phyloP scores from a whole-genome alignment of 2,329 filamentous ascomycete species.

The Herpotrichia juniperi region DNA sequence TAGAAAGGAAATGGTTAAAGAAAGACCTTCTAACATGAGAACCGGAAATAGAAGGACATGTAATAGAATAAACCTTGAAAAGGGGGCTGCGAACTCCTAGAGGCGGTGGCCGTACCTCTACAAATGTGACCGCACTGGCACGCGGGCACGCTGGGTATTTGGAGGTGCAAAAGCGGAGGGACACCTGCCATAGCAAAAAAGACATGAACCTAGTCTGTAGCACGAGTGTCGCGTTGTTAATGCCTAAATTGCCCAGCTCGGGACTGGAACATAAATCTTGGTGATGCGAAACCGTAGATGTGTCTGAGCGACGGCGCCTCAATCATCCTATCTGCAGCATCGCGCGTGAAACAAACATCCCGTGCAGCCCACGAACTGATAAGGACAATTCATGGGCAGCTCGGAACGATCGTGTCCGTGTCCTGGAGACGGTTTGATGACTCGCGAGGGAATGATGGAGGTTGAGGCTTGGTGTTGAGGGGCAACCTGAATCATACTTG shows the following conservation, averaged over 20 bases:
- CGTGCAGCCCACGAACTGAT: neutral
- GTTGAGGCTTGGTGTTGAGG: constrained; percentile 1
- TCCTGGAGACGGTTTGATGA: neutral
- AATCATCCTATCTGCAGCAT: constrained; percentile 5
- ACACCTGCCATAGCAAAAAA: neutral
- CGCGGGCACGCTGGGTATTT: constrained; percentile 13
- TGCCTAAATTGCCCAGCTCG: constrained; percentile 4
- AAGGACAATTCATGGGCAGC: neutral
- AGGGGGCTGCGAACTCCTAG: constrained; percentile 1
- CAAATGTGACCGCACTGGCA: neutral
- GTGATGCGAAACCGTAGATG: constrained; percentile 14
- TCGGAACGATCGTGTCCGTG: neutral
- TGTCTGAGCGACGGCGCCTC: constrained; percentile 7
- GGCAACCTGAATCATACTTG: neutral
- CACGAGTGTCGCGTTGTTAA: constrained; percentile 28
- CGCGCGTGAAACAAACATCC: constrained; percentile 9
- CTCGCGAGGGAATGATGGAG: constrained; percentile 1
- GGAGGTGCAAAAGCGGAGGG: neutral
- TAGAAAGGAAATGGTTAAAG: neutral
- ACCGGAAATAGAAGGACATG: neutral
- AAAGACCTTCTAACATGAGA: neutral
- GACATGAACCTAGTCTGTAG: constrained; percentile 20
- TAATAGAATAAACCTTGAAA: neutral
- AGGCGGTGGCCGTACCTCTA: constrained; percentile 1
- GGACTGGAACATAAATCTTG: constrained; percentile 6